Evolutionary conservation across 2,329 filamentous ascomycete species (phyloP).

Genomic region (Alternaria incomplexa): DNA sequence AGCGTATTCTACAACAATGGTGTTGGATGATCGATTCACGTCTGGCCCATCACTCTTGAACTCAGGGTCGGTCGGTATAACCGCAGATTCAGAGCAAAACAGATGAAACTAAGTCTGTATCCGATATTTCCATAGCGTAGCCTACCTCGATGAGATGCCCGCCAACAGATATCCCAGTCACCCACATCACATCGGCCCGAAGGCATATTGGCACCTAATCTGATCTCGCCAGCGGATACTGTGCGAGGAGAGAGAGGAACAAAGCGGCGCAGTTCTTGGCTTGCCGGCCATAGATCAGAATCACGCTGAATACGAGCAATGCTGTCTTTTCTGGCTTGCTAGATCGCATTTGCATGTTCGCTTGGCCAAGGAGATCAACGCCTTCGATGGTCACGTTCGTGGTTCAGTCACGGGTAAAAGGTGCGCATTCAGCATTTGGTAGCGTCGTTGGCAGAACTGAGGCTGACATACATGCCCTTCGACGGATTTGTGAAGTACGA

Average conservation of each 20-base stretch:
- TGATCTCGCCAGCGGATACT: neutral
- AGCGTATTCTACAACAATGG: rapidly evolving
- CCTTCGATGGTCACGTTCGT: neutral
- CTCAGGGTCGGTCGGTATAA: neutral
- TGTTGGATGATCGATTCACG: neutral
- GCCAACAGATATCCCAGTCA: neutral
- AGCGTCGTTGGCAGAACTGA: rapidly evolving
- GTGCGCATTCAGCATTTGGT: neutral
- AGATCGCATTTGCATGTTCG: neutral
- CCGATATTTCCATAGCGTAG: neutral
- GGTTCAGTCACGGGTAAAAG: too few relatives aligned
- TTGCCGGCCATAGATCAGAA: neutral
- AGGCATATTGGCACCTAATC: neutral
- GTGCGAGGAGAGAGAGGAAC: neutral
- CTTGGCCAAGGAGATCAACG: neutral
- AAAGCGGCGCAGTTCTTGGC: neutral
- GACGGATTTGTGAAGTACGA: neutral
- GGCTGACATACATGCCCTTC: rapidly evolving
- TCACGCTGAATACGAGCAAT: neutral
- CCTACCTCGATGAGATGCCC: neutral
- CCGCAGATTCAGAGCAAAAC: neutral
- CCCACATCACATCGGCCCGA: neutral
- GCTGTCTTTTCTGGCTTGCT: neutral
- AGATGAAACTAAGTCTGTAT: neutral
- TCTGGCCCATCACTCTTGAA: neutral